phyloP scores from a whole-genome alignment of 2,329 filamentous ascomycete genomes.

The Leptographium galeiforme region DNA sequence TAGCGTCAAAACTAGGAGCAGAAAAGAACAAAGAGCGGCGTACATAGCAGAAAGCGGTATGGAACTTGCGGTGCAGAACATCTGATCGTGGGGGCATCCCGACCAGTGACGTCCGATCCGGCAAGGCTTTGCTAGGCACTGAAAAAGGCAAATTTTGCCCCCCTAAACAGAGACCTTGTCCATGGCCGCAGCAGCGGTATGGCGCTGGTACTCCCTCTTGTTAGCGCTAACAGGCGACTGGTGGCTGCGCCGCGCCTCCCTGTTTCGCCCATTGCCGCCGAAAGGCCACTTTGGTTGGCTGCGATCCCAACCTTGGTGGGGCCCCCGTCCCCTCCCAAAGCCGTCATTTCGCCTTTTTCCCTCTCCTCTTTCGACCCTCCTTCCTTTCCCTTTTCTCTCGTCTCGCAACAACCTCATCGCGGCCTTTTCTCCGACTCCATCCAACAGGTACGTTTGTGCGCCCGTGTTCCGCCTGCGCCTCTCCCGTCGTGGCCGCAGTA shows the following conservation, averaged over 20 bases:
- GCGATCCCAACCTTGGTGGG: background rate
- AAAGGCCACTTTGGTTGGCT: background rate
- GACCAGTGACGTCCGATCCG: too few species aligned
- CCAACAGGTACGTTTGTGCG: background rate
- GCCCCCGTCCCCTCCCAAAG: background rate
- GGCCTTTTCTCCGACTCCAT: background rate
- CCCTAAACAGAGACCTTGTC: background rate
- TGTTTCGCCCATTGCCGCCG: background rate
- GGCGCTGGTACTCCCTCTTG: background rate
- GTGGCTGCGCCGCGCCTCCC: background rate
- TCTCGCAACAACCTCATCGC: background rate
- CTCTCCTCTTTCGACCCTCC: background rate
- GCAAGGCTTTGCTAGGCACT: background rate
- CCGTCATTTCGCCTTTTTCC: constrained; percentile 2
- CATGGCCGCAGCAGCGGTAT: too few species aligned
- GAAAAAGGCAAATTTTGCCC: background rate
- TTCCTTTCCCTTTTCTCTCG: background rate
- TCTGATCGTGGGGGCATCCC: too few species aligned
- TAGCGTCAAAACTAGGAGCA: constrained; percentile 17
- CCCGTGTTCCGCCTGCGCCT: background rate
- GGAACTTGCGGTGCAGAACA: too few species aligned
- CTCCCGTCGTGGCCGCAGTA: background rate
- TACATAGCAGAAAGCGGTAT: background rate
- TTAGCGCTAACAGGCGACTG: background rate
- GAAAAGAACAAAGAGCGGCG: background rate